Evolutionary conservation across 495 filamentous ascomycete genomes (phyloP).

Genomic region (Podospora pseudocomata): DNA sequence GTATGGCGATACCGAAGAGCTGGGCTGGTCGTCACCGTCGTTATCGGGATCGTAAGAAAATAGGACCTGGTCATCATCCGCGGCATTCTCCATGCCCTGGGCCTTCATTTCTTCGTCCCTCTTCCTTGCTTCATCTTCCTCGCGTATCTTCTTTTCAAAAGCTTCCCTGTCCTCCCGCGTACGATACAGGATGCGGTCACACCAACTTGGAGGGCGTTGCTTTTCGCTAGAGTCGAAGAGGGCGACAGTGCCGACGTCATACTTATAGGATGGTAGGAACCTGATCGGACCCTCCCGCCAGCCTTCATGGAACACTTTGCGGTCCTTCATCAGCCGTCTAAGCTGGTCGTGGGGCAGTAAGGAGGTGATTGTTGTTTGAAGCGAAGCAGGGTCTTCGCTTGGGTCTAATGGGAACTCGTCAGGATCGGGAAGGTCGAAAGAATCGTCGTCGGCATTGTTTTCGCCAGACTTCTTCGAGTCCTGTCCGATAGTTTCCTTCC

Average conservation of each 20-base stretch:
- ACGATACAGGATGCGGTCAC: slow-evolving; percentile 90
- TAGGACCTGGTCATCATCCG: slow-evolving; percentile 75
- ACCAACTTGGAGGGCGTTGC: slow-evolving; percentile 89
- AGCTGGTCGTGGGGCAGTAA: slow-evolving; percentile 91
- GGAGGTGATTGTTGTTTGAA: slow-evolving; percentile 82
- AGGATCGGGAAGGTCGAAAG: slow-evolving; percentile 45
- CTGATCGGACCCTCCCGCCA: slow-evolving; percentile 86
- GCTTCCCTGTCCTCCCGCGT: slow-evolving; percentile 64
- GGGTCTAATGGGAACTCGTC: slow-evolving; percentile 54
- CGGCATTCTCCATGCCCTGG: slow-evolving; percentile 68
- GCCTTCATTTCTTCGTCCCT: slow-evolving; percentile 82
- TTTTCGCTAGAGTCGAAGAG: slow-evolving; percentile 95
- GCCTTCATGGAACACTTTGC: slow-evolving; percentile 80
- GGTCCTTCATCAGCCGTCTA: slow-evolving; percentile 62
- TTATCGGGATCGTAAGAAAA: slow-evolving; percentile 87
- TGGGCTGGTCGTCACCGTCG: slow-evolving; percentile 52
- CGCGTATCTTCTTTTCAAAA: slow-evolving; percentile 64
- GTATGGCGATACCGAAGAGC: slow-evolving; percentile 48
- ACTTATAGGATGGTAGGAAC: slow-evolving; percentile 94
- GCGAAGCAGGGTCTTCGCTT: slow-evolving; percentile 50
- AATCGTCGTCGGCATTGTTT: slow-evolving; percentile 35
- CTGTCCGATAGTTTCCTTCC: slow-evolving; percentile 13
- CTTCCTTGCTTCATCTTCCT: slow-evolving; percentile 63
- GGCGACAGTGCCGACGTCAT: slow-evolving; percentile 90
- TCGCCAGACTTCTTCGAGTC: slow-evolving; percentile 21